Conservation (phyloP, 1,284 basidiomycete genomes). For the Pascua guehoae region DNA sequence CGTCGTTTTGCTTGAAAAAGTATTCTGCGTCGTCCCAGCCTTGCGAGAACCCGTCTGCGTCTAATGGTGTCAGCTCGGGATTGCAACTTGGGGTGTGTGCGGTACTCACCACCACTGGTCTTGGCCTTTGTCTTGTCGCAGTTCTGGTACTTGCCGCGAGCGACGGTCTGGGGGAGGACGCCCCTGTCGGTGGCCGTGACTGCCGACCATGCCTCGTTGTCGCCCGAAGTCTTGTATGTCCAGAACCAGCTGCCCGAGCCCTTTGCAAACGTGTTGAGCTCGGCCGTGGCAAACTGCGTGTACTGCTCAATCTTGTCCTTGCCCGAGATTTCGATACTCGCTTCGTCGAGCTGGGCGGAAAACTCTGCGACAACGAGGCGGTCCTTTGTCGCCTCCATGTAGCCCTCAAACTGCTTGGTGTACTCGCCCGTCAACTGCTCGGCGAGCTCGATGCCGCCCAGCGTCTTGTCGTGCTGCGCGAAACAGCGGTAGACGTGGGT, state of each 20-base stretch:
- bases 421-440: conserved; percentile 31
- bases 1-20: conserved; percentile 52
- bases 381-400: too few species aligned
- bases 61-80: conserved; percentile 50
- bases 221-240: conserved; percentile 67
- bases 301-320: conserved; percentile 54
- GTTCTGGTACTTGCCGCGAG: too few species aligned
- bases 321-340: conserved; percentile 53
- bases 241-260: conserved; percentile 78
- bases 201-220: too few species aligned
- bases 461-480: conserved; percentile 56
- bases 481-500: conserved; percentile 79
- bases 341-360: conserved; percentile 71
- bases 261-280: conserved; percentile 65
- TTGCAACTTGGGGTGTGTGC: not conserved
- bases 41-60: conserved; percentile 60
- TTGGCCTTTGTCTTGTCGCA: too few species aligned
- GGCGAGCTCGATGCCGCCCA: conserved; percentile 60
- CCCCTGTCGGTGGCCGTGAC: too few species aligned
- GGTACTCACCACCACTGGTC: conserved; percentile 42
- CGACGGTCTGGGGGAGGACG: too few species aligned
- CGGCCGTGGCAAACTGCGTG: conserved; percentile 61
- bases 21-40: conserved; percentile 69
- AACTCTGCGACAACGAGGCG: conserved; percentile 68
- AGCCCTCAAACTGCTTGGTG: conserved; percentile 55